Base-by-base conservation (phyloP, 257 asterid genomes). In the Fraxinus anomala region DNA sequence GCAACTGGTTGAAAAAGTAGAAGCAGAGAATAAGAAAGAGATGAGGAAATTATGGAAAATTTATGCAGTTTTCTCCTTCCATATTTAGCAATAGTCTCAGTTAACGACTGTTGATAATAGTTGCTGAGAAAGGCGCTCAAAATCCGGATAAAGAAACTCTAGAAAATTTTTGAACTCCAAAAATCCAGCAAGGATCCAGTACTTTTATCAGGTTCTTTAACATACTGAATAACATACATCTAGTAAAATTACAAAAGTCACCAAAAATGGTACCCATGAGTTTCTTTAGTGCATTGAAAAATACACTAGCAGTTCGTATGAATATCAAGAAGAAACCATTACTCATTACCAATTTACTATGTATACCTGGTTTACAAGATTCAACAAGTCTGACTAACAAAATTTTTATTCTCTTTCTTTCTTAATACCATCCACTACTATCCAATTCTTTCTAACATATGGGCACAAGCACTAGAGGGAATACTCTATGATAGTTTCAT, bases 1-100 rank as follows among this genome's bases (percentile, higher is more conserved):
- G 89, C 97, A 91, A 68, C 73, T 81, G 12, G 86, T 95, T 89
- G 88, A 13, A 54, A 36, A 33, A 2, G 11, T 63, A 23, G 23
- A 14, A 39, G n/a, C n/a, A 51, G 39, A 68, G 6, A 8, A 51
- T 26, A 24, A 33, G 0, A 74, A 66, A 7, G 13, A 5, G 34
- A 40, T 17, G 33, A 40, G 51, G 31, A 63, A 63, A 24, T 24
- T n/a, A 3, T 59, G 12, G 13, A 59, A 56, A 59, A 56, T 23
- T 59, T n/a, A 23, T 61, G 30, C 31, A 9, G 14, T 23, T 61
- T 61, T 61, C 14, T 19, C 24, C 65, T 54, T 54, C 65, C 65
- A n/a, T 54, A 21, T 2, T 56, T 56, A n/a, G 14, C 24, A 56
- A 21, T 19, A 5, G 65, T 56, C 67, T 56, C 67, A 19, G 67